phyloP scores from a whole-genome alignment of 2,329 filamentous ascomycete genomes.

The Fusarium humuli region DNA sequence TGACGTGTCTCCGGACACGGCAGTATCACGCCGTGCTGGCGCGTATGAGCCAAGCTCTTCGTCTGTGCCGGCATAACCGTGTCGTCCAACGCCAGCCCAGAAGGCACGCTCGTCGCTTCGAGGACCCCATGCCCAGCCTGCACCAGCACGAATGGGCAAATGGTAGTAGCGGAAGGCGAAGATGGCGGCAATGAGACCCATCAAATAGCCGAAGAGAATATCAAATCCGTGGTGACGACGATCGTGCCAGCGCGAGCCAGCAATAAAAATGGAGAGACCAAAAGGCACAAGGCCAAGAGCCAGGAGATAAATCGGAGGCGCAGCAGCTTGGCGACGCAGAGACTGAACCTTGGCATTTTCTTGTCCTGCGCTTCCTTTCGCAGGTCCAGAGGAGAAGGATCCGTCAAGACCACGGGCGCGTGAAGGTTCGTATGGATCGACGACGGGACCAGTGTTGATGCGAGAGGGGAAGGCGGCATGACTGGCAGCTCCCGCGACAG shows the following conservation, averaged over 20 bases:
- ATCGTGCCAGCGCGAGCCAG: slow-evolving; percentile 87
- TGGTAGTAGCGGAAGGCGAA: slow-evolving; percentile 90
- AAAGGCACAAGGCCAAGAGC: slow-evolving; percentile 77
- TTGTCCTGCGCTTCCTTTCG: slow-evolving; percentile 43
- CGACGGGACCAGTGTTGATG: slow-evolving; percentile 55
- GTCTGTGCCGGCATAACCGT: slow-evolving; percentile 64
- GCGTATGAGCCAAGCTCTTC: slow-evolving; percentile 37
- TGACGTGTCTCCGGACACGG: slow-evolving; percentile 46
- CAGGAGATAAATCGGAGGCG: slow-evolving; percentile 83
- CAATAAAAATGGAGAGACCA: slow-evolving; percentile 81
- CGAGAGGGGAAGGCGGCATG: slow-evolving; percentile 83
- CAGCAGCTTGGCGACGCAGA: slow-evolving; percentile 77
- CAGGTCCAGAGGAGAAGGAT: slow-evolving; percentile 36
- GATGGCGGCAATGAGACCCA: slow-evolving; percentile 77
- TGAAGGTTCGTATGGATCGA: slow-evolving; percentile 50
- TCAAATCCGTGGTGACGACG: slow-evolving; percentile 95
- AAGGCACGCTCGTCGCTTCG: slow-evolving; percentile 79
- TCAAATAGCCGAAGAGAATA: slow-evolving; percentile 83
- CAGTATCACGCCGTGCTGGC: slow-evolving; percentile 31
- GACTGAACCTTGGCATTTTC: slow-evolving; percentile 52
- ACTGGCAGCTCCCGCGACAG: slow-evolving; percentile 62
- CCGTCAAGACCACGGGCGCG: slow-evolving; percentile 37
- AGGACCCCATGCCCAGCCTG: slow-evolving; percentile 91
- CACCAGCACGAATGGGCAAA: slow-evolving; percentile 77
- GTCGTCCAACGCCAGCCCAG: slow-evolving; percentile 77